Conservation (phyloP, 176 grass and related monocot genomes). For the Avena sativa region DNA sequence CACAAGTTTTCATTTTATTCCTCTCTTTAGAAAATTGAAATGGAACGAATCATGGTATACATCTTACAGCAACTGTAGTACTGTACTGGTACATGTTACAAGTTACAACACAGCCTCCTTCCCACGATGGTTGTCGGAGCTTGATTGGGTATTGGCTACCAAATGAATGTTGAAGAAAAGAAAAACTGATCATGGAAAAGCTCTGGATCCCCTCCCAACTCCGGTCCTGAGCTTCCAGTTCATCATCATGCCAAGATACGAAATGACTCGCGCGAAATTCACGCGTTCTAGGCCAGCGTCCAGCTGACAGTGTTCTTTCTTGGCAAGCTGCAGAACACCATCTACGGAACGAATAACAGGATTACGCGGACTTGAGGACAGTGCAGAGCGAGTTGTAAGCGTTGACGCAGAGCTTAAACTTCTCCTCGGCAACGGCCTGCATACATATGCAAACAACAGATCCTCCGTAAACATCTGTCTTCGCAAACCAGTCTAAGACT, state of each 20-base stretch:
- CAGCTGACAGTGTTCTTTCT: background rate
- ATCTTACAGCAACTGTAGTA: background rate
- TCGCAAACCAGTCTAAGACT: background rate
- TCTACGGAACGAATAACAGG: background rate
- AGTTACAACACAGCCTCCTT: background rate
- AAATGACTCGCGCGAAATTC: background rate
- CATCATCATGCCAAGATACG: too few relatives aligned
- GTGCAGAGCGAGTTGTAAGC: slow-evolving; percentile 80
- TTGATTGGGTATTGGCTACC: background rate
- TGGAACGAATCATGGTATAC: slow-evolving; percentile 31
- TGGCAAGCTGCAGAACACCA: background rate
- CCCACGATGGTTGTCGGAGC: slow-evolving; percentile 14
- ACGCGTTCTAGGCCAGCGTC: background rate
- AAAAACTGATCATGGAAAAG: background rate
- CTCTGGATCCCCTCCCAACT: background rate
- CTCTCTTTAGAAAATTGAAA: background rate
- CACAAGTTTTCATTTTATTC: slow-evolving; percentile 17
- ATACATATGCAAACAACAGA: slow-evolving; percentile 14
- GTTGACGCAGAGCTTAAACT: slow-evolving; percentile 87
- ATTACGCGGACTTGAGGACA: slow-evolving; percentile 53
- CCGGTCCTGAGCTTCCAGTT: background rate
- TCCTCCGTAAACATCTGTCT: background rate
- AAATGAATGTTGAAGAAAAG: background rate
- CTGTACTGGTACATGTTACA: slow-evolving; percentile 32
- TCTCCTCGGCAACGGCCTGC: slow-evolving; percentile 77